Evolutionary conservation across 1,139 yeast genomes (phyloP).

Genomic region (Zygosaccharomyces sapae): DNA sequence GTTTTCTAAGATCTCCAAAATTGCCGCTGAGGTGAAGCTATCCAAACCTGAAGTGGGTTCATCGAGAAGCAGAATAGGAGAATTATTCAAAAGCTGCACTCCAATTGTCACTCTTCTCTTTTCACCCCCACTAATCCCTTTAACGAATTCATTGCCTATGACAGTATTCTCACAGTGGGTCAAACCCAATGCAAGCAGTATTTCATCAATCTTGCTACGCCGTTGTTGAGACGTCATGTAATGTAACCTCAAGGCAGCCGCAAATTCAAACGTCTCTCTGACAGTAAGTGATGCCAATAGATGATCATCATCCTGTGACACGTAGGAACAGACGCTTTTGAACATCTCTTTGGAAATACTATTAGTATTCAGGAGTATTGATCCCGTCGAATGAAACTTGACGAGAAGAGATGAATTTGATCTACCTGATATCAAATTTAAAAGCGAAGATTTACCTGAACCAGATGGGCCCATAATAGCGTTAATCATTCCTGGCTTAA

Average conservation of each 20-base stretch:
- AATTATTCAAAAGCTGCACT: conserved; percentile 66
- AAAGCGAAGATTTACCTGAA: conserved; percentile 73
- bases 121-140: conserved; percentile 86
- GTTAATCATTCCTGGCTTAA: conserved; percentile 63
- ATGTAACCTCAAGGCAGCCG: conserved; percentile 62
- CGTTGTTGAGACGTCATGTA: conserved; percentile 36
- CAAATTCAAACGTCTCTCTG: conserved; percentile 65
- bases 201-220: conserved; percentile 44
- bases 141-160: conserved; percentile 66
- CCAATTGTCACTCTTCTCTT: conserved; percentile 80
- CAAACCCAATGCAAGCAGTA: conserved; percentile 65
- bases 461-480: conserved; percentile 91
- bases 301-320: conserved; percentile 75
- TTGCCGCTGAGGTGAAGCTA: conserved; percentile 70
- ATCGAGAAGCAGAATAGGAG: conserved; percentile 68
- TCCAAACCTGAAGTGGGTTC: conserved; percentile 91
- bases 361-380: conserved; percentile 42
- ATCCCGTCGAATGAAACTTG: conserved; percentile 41
- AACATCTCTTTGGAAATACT: conserved; percentile 45
- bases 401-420: conserved; percentile 44
- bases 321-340: conserved; percentile 60
- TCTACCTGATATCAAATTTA: conserved; percentile 67
- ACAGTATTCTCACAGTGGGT: conserved; percentile 73
- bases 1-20: conserved; percentile 54
- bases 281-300: conserved; percentile 69